These are phyloP conservation scores for Capsicum pubescens DNA, from an alignment of 257 asterid species.

Conservation along the genomic window DNA sequence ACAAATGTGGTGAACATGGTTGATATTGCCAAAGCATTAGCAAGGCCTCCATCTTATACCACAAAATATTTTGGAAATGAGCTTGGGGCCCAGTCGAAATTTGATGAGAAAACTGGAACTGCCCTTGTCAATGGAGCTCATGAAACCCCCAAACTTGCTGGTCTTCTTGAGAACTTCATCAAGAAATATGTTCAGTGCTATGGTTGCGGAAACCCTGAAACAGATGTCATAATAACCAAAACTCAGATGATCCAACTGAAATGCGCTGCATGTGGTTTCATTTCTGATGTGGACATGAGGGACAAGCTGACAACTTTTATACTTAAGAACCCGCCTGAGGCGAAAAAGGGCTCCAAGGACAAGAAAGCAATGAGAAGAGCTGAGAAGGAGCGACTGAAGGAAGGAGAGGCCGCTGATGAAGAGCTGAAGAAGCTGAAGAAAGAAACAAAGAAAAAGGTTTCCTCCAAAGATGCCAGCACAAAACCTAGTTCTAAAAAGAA, in stretches of 20 bases:
- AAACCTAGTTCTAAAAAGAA: constrained; percentile 37
- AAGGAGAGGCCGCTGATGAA: constrained; percentile 41
- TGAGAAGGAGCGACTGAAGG: constrained; percentile 40
- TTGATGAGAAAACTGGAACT: constrained; percentile 40
- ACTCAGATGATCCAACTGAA: constrained; percentile 38
- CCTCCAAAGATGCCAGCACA: constrained; percentile 28
- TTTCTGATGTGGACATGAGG: constrained; percentile 42
- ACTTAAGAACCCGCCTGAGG: constrained; percentile 41
- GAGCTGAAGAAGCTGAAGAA: constrained; percentile 38
- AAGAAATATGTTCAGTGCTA: constrained; percentile 42
- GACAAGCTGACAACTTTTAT: constrained; percentile 39
- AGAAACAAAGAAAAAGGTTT: constrained; percentile 33
- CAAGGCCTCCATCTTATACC: constrained; percentile 38
- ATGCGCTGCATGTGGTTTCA: constrained; percentile 43
- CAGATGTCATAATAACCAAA: constrained; percentile 35
- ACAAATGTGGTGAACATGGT: constrained; percentile 40
- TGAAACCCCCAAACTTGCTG: constrained; percentile 41
- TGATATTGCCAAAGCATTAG: constrained; percentile 40
- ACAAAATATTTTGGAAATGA: constrained; percentile 39
- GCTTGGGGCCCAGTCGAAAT: constrained; percentile 42
- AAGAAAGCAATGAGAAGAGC: constrained; percentile 44
- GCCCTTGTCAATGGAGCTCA: constrained; percentile 39
- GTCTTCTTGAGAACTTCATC: constrained; percentile 37
- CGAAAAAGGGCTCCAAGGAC: constrained; percentile 37
- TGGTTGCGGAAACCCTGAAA: constrained; percentile 43